A percentile compares a stretch with the other conserved stretches of the same genome.
These are phyloP conservation scores for Primulina eburnea DNA, from an alignment of 257 asterid genomes.

Conservation along the genomic window DNA sequence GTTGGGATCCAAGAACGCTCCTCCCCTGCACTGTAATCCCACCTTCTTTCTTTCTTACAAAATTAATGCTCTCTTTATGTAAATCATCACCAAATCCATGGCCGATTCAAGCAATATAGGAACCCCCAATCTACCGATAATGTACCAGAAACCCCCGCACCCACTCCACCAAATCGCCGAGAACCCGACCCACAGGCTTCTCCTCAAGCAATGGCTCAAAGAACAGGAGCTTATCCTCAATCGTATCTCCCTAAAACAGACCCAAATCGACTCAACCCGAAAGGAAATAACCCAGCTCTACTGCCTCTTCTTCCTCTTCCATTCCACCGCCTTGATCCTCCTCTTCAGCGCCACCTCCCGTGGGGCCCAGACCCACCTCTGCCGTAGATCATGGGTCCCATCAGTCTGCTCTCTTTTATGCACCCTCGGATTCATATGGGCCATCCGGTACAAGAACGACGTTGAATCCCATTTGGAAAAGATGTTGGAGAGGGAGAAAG, in stretches of 20 bases:
- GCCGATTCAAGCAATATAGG: conserved; percentile 23
- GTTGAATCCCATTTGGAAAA: conserved; percentile 64
- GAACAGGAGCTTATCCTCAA: conserved; percentile 82
- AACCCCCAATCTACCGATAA: conserved; percentile 19
- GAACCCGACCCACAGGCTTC: conserved; percentile 84
- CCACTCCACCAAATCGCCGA: conserved; percentile 85
- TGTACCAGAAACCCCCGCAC: conserved; percentile 51
- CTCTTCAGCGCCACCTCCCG: conserved; percentile 56
- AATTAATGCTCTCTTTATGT: not conserved
- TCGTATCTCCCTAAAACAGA: conserved; percentile 72
- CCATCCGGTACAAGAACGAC: conserved; percentile 56
- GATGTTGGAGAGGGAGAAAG: conserved; percentile 71
- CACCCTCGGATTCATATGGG: conserved; percentile 65
- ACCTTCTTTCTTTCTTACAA: not conserved
- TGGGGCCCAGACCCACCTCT: conserved; percentile 22
- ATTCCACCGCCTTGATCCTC: conserved; percentile 71
- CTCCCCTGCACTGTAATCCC: conserved; percentile 10
- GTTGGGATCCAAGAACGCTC: conserved; percentile 31
- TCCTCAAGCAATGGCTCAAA: conserved; percentile 90
- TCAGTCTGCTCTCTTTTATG: conserved; percentile 48
- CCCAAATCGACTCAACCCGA: conserved; percentile 65
- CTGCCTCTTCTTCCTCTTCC: conserved; percentile 89
- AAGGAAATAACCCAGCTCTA: conserved; percentile 73
- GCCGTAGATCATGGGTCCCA: conserved; percentile 61
- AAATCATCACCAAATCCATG: conserved; percentile 25